These are phyloP conservation scores for Aspergillus incahuasiensis DNA, from an alignment of 495 filamentous ascomycete species.

Conservation along the genomic window DNA sequence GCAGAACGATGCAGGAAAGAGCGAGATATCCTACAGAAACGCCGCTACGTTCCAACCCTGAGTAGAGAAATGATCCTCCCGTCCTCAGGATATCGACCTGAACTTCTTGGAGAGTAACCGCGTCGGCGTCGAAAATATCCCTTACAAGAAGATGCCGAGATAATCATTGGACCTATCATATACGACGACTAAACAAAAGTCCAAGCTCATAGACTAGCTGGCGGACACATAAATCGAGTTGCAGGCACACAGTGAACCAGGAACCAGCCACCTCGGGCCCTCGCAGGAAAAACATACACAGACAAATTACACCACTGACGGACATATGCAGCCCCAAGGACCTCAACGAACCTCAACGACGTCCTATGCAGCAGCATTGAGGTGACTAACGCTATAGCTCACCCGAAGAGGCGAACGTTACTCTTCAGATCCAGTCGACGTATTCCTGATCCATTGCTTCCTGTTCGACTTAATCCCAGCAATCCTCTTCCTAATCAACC, in stretches of 20 bases:
- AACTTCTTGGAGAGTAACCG: slow-evolving; percentile 25
- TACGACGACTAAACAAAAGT: slow-evolving; percentile 17
- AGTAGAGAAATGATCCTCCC: slow-evolving; percentile 21
- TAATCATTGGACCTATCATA: slow-evolving; percentile 30
- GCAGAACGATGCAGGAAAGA: not conserved
- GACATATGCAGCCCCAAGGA: slow-evolving; percentile 14
- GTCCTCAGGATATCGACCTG: slow-evolving; percentile 27
- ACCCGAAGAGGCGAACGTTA: slow-evolving; percentile 29
- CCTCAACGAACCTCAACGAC: slow-evolving; percentile 20
- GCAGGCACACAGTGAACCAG: slow-evolving; percentile 26
- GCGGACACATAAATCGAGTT: slow-evolving; percentile 40
- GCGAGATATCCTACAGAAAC: not conserved
- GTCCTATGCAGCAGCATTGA: slow-evolving; percentile 17
- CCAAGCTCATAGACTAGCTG: slow-evolving; percentile 33
- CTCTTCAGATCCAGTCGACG: slow-evolving; percentile 24
- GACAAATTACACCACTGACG: slow-evolving; percentile 18
- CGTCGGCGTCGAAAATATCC: slow-evolving; percentile 35
- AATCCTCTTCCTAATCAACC: not conserved
- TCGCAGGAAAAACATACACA: slow-evolving; percentile 30
- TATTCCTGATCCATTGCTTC: slow-evolving; percentile 35
- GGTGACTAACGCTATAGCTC: slow-evolving; percentile 26
- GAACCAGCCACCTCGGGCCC: slow-evolving; percentile 18
- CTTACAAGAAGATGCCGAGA: slow-evolving; percentile 41
- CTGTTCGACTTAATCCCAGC: slow-evolving; percentile 26
- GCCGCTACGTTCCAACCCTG: not conserved